These are phyloP conservation scores for Candida koratica DNA, from an alignment of 805 yeast species.

Conservation along the genomic window DNA sequence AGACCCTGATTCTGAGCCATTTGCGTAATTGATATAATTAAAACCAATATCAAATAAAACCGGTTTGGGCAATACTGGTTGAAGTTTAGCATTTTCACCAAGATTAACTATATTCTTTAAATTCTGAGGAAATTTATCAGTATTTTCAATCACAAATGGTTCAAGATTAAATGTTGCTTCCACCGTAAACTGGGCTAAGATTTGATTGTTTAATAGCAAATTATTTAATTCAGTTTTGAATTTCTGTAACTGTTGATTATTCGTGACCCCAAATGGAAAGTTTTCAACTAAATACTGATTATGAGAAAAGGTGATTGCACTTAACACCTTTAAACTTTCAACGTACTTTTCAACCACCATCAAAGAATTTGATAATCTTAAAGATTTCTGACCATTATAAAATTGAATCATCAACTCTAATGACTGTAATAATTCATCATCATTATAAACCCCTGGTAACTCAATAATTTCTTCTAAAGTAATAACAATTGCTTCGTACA, in stretches of 20 bases:
- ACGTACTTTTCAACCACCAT: constrained; percentile 36
- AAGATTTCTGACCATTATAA: constrained; percentile 43
- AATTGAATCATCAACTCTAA: constrained; percentile 48
- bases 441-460: constrained; percentile 89
- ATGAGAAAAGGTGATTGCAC: constrained; percentile 18
- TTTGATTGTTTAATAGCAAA: constrained; percentile 29
- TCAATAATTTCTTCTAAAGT: constrained; percentile 62
- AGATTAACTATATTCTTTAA: constrained; percentile 22
- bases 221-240: constrained; percentile 20
- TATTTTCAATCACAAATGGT: constrained; percentile 38
- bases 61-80: constrained; percentile 76
- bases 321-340: constrained; percentile 46
- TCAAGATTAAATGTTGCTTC: constrained; percentile 16
- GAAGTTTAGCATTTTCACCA: constrained; percentile 27
- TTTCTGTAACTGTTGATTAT: constrained; percentile 25
- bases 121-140: constrained; percentile 34
- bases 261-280: constrained; percentile 43
- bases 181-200: constrained; percentile 45
- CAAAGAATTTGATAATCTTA: constrained; percentile 45
- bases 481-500: constrained; percentile 48
- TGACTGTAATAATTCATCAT: constrained; percentile 59
- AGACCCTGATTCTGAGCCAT: constrained; percentile 13
- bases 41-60: constrained; percentile 88
- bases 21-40: constrained; percentile 61
- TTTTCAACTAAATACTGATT: constrained; percentile 30